Conservation (phyloP, 495 filamentous ascomycete species). For the Oidiodendron maius region DNA sequence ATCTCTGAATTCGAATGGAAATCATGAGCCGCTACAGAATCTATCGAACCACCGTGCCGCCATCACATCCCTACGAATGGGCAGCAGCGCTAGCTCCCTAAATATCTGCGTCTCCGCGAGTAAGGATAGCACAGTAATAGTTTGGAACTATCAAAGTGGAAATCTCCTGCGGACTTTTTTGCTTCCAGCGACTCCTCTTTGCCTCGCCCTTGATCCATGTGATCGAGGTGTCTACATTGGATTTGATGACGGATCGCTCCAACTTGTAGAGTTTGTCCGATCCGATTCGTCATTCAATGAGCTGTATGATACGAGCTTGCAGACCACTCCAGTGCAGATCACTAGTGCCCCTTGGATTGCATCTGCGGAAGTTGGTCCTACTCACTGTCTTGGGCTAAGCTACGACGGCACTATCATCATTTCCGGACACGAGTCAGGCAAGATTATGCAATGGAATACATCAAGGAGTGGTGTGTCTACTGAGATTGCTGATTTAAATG, state of each 20-base stretch:
- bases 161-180: conserved; percentile 71
- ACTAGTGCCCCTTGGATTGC: conserved; percentile 54
- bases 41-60: conserved; percentile 76
- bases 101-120: conserved; percentile 75
- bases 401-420: conserved; percentile 79
- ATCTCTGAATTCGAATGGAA: conserved; percentile 43
- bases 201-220: conserved; percentile 72
- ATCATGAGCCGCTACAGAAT: conserved; percentile 55
- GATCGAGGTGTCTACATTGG: conserved; percentile 78
- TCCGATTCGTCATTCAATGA: conserved; percentile 37
- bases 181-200: conserved; percentile 63
- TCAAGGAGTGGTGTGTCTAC: conserved; percentile 55
- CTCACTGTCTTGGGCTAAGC: conserved; percentile 58
- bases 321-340: conserved; percentile 53
- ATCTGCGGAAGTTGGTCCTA: conserved; percentile 53
- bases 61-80: conserved; percentile 63
- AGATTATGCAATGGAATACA: conserved; percentile 75
- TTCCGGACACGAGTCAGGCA: conserved; percentile 76
- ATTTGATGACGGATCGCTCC: conserved; percentile 77
- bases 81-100: conserved; percentile 59
- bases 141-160: conserved; percentile 85
- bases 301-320: conserved; percentile 48
- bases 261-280: conserved; percentile 71
- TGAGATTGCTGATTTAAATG: conserved; percentile 61
- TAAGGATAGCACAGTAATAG: conserved; percentile 73